A percentile compares a stretch with the other conserved stretches of the same genome.
phyloP scores from a whole-genome alignment of 495 filamentous ascomycete genomes.

The Sphaerosporella brunnea region DNA sequence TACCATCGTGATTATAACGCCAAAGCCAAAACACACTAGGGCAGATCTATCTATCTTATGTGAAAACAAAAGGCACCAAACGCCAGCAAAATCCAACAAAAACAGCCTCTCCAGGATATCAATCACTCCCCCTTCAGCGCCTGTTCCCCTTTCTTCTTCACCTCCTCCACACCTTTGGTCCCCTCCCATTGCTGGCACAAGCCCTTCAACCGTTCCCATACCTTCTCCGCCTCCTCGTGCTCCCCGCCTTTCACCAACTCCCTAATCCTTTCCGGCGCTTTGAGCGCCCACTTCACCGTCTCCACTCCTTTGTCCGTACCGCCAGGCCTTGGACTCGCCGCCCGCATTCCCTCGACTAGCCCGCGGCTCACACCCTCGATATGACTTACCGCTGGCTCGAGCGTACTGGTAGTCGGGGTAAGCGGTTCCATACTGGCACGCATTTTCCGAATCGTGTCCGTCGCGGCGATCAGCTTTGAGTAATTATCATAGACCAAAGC shows the following conservation, averaged over 20 bases:
- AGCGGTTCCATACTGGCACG: conserved; percentile 56
- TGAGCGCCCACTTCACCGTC: conserved; percentile 40
- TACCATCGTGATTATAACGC: too few species aligned
- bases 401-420: conserved; percentile 48
- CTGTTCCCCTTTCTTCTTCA: conserved; percentile 1
- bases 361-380: conserved; percentile 60
- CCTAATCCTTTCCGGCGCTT: conserved; percentile 35
- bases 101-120: too few species aligned
- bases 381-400: conserved; percentile 59
- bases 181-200: conserved; percentile 30
- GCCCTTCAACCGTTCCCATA: conserved; percentile 41
- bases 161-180: background rate
- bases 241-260: conserved; percentile 37
- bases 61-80: too few species aligned
- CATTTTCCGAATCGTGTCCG: conserved; percentile 86
- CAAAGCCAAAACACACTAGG: too few species aligned
- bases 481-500: conserved; percentile 98
- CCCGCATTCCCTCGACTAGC: conserved; percentile 51
- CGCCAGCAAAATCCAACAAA: too few species aligned
- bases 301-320: conserved; percentile 36
- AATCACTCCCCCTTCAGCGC: too few species aligned
- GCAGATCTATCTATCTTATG: too few species aligned
- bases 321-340: conserved; percentile 46
- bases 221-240: conserved; percentile 40
- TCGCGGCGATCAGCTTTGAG: conserved; percentile 81